Evolutionary conservation across 805 yeast species (phyloP).

Genomic region (Metschnikowia baotianmanensis): DNA sequence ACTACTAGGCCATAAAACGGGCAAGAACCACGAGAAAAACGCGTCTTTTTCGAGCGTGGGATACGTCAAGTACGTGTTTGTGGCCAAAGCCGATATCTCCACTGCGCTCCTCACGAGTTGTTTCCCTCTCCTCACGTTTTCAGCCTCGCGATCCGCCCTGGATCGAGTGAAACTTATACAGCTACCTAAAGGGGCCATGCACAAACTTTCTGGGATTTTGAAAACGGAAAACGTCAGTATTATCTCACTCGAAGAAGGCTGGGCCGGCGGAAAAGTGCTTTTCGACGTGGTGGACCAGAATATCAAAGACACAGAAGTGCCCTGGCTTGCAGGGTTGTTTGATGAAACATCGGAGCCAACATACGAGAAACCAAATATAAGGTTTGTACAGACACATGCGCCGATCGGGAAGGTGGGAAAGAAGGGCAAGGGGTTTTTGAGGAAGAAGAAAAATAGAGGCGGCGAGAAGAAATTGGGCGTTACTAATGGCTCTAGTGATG

Average conservation of each 20-base stretch:
- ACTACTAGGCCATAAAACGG: conserved; percentile 11
- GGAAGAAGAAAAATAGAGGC: conserved; percentile 7
- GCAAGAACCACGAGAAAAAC: conserved; percentile 3
- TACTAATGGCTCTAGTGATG: neutral
- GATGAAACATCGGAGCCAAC: conserved; percentile 8
- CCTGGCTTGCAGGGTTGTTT: conserved; percentile 43
- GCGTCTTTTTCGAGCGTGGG: neutral
- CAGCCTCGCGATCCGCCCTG: conserved; percentile 35
- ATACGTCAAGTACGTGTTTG: conserved; percentile 47
- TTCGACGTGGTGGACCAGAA: conserved; percentile 27
- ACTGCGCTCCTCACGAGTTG: conserved; percentile 53
- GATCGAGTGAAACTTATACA: conserved; percentile 55
- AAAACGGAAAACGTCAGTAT: conserved; percentile 30
- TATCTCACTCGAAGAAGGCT: conserved; percentile 32
- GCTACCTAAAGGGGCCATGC: conserved; percentile 48
- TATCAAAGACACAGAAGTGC: conserved; percentile 40
- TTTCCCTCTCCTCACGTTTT: conserved; percentile 53
- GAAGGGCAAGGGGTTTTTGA: conserved; percentile 1
- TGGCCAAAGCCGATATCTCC: conserved; percentile 54
- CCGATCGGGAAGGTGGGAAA: conserved; percentile 10
- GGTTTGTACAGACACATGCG: conserved; percentile 14
- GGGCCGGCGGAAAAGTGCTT: conserved; percentile 28
- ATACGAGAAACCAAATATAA: conserved; percentile 14
- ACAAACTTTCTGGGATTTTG: conserved; percentile 28
- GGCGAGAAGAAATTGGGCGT: neutral